Evolutionary conservation across 2,329 filamentous ascomycete species (phyloP), one percentile per base, ranked within the genome.

Genomic region (Verticillium longisporum): DNA sequence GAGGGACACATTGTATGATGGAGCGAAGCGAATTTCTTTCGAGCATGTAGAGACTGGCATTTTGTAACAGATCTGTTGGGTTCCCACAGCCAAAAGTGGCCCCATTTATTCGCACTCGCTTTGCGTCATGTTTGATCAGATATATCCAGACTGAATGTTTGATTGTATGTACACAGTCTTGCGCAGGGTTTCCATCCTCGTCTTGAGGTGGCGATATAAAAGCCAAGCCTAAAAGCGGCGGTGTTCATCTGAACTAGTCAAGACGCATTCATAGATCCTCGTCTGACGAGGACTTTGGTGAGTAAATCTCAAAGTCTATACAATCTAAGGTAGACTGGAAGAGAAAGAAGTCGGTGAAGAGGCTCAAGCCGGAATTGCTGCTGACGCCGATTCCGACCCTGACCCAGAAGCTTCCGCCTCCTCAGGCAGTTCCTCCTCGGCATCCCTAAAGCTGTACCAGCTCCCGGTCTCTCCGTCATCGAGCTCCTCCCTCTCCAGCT

Each of bases 401-500:
- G 45, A 50, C 15, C 15, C 45, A 6, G 38, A 45, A 7, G 3
- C n/a, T 6, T 15, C n/a, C 38, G 14, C 38, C 45, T 50, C 45
- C 18, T 10, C 45, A 21, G 18, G n/a, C 21, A 18, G 11, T 10
- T 50, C 45, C n/a, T 18, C n/a, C 45, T 26, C n/a, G 6, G 21
- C 45, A 7, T 50, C 45, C 45, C 9, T 18, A 50, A 50, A 50
- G 18, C 45, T 50, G 18, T 50, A 26, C n/a, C n/a, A 50, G 45
- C 45, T 50, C 1, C 45, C 45, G 2, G 45, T 50, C 45, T 50
- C 45, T 18, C 68, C 69, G 38, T 68, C 74, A 59, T 81, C 75
- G 53, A 79, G 69, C 70, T 83, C 81, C 2, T 74, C 69, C 14
- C 65, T 60, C 67, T 81, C 75, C 67, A 74, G 70, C 34, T 75